Percentiles rank a stretch among this genome's conserved stretches.
Evolutionary conservation across 768 basidiomycete genomes (phyloP).

Genomic region (Lentinula raphanica): DNA sequence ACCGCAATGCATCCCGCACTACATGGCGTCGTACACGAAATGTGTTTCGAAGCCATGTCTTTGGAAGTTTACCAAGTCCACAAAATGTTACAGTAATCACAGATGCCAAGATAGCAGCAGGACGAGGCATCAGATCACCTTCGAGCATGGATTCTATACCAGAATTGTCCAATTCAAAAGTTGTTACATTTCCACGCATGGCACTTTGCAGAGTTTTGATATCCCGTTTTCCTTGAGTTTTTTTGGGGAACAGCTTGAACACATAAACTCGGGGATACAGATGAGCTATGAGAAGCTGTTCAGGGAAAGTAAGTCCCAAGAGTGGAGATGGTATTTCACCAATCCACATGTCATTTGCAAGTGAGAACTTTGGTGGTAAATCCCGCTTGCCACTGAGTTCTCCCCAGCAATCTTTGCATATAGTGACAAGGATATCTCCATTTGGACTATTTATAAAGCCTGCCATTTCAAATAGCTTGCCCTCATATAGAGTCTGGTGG

Average conservation of each 20-base stretch:
- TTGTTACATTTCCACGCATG: slow-evolving; percentile 32
- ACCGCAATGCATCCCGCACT: slow-evolving; percentile 23
- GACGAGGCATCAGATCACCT: slow-evolving; percentile 29
- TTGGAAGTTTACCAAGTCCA: slow-evolving; percentile 21
- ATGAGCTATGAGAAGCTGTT: slow-evolving; percentile 3
- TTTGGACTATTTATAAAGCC: no score
- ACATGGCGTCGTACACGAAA: slow-evolving; percentile 26
- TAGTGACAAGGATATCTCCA: no score
- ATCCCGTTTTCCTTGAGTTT: not conserved
- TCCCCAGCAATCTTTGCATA: no score
- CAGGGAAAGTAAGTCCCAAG: not conserved
- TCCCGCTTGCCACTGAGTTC: not conserved
- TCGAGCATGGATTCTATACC: slow-evolving; percentile 23
- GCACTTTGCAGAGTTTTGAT: slow-evolving; percentile 17
- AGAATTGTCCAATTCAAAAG: slow-evolving; percentile 23
- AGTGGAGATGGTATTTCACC: slow-evolving; percentile 8
- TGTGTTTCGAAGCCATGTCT: slow-evolving; percentile 19
- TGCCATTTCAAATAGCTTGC: no score
- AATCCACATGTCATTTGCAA: slow-evolving; percentile 11
- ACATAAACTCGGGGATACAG: slow-evolving; percentile 26
- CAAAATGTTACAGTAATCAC: slow-evolving; percentile 31
- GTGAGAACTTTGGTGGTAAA: not conserved
- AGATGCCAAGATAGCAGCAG: slow-evolving; percentile 20
- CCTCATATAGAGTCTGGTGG: no score
- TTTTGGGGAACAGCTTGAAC: slow-evolving; percentile 30